These are phyloP conservation scores for Blastocystis sp. DNA, from an alignment of 352 stramenopile genomes.

Conservation along the genomic window DNA sequence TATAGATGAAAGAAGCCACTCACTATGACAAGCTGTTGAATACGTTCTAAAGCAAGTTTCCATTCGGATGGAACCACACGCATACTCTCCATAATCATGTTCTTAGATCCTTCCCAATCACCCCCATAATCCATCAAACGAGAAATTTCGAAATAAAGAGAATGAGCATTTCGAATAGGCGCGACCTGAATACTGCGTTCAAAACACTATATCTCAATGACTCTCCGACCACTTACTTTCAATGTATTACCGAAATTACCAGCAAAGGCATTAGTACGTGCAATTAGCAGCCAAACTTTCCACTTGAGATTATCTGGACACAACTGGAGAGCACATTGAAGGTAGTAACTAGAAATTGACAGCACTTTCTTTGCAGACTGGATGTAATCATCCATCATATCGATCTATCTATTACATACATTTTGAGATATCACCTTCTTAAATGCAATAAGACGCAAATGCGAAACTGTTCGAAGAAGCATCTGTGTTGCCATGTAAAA, in stretches of 20 bases:
- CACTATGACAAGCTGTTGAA: neutral
- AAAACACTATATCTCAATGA: neutral
- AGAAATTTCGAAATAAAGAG: neutral
- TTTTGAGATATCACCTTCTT: neutral
- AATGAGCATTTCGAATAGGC: neutral
- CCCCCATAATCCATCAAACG: neutral
- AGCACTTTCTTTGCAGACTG: neutral
- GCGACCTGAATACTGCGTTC: neutral
- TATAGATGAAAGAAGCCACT: neutral
- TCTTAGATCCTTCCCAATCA: too few relatives aligned
- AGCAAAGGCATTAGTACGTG: neutral
- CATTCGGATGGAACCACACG: neutral
- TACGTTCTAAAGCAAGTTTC: neutral
- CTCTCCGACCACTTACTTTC: neutral
- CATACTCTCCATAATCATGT: neutral
- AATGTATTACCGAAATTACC: neutral
- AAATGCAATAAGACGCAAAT: neutral
- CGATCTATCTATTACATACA: neutral
- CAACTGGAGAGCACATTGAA: neutral
- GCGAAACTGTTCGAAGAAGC: neutral
- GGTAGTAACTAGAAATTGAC: neutral
- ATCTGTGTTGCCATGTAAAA: conserved; percentile 29
- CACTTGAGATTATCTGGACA: conserved; percentile 1
- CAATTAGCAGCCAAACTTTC: neutral
- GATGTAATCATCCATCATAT: neutral